A percentile compares a stretch with the other conserved stretches of the same genome.
Conservation (phyloP, 2,329 filamentous ascomycete genomes). For the Talaromyces sp. region DNA sequence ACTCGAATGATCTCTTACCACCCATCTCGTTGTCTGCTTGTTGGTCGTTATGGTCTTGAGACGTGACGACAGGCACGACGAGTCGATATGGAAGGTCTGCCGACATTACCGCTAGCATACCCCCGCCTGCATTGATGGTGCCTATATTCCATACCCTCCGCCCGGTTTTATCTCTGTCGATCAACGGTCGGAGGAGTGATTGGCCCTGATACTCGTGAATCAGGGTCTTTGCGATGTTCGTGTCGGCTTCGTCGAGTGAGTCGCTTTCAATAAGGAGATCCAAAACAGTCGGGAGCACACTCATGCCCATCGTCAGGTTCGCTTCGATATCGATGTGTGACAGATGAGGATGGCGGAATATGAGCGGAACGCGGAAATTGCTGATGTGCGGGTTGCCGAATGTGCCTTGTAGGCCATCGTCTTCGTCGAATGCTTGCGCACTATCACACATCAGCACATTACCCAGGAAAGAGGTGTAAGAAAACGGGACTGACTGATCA, state of each 20-base stretch:
- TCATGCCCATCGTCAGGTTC: conserved; percentile 40
- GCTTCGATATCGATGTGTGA: conserved; percentile 42
- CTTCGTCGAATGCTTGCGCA: conserved; percentile 46
- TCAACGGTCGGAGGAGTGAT: conserved; percentile 44
- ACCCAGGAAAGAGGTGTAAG: background rate
- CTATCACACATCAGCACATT: conserved; percentile 13
- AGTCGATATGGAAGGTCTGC: conserved; percentile 72
- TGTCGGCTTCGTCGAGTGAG: conserved; percentile 38
- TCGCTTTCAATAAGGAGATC: conserved; percentile 44
- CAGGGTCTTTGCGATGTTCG: conserved; percentile 37
- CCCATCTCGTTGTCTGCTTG: background rate
- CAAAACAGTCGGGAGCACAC: conserved; percentile 47
- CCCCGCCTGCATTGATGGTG: conserved; percentile 34
- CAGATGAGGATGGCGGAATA: conserved; percentile 46
- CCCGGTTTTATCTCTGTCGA: conserved; percentile 25
- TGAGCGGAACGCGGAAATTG: conserved; percentile 46
- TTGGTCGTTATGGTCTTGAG: background rate
- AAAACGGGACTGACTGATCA: conserved; percentile 33
- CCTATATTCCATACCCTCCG: conserved; percentile 33
- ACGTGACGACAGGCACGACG: conserved; percentile 60
- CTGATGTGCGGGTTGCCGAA: conserved; percentile 47
- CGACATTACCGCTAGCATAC: conserved; percentile 61
- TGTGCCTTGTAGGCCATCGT: conserved; percentile 40
- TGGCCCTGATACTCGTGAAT: conserved; percentile 48
- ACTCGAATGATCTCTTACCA: conserved; percentile 62